Base-by-base conservation (phyloP, 2,329 filamentous ascomycete genomes). In the Fusarium acutatum region DNA sequence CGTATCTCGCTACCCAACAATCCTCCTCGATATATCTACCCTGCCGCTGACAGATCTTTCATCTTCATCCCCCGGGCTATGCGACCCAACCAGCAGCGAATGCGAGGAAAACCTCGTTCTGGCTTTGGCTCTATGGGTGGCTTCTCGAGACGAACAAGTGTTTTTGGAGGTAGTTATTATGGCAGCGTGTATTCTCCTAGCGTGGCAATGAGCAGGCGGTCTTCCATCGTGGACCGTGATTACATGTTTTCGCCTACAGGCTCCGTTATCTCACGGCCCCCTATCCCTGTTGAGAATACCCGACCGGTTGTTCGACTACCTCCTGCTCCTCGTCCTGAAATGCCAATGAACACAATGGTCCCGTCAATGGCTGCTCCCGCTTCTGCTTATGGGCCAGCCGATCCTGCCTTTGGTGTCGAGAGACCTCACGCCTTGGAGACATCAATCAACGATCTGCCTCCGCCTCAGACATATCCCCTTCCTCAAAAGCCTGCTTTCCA, bases 61-160 rank as follows among this genome's bases (percentile, higher is more conserved):
- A 97, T 98, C 78, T 99, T 99, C 83, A 99, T 99, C 69, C 96
- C 96, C 18, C 90, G 96, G 75, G 96, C 96, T 17, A 89, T 98
- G 85, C 91, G 96, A 75, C 96, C 96, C 20, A 98, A 97, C 80
- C 95, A 97, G 81, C 94, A 97, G 84, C 93, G 97, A 62, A 79
- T 79, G 65, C 80, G 81, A 53, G 93, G 92, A 68, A 92, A 94
- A 79, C 91, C 94, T 41, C 89, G 92, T 66, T 93, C 94, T 65
- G 90, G 90, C 22, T 88, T 93, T 83, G 92, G 86, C 74, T 94
- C 86, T 78, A 84, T 93, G 62, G 89, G 89, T 11, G 89, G 89
- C 17, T 91, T 88, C 75, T 94, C 93, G 13, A 93, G 94, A 78
- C 90, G 93, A 71, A 96, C 94, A n/a, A 97, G 95, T 80, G 88